Base-by-base conservation (phyloP, 371 early-diverging fungal species). In the Umbelopsis sp. region DNA sequence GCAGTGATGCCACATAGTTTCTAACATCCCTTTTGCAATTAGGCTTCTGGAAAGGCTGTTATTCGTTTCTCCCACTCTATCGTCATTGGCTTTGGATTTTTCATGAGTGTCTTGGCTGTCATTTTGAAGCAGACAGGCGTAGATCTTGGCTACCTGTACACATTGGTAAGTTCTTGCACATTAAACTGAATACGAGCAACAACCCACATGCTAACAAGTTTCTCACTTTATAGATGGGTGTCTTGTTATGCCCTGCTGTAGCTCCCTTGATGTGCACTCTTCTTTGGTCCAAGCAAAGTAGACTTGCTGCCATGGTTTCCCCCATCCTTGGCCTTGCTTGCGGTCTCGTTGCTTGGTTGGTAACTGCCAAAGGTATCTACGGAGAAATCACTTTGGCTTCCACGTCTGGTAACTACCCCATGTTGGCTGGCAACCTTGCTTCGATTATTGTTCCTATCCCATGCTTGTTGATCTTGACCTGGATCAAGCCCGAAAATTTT, bases 361-460 rank as follows among this genome's bases (percentile, higher is more conserved):
- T 78, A 10, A 82, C 84, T 2, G 87, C 89, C 0, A 71, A 86
- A 46, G 62, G 74, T 1, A 74, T 85, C 52, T 84, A 82, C 63
- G 89, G 88, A 11, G 82, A 76, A 22, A 77, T 91, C 66, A 86
- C 81, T 4, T 67, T 91, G 3, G 76, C 74, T 3, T 76, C 83
- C 3, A 87, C 91, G 1, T 82, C 85, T 41, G 82, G 80, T 25
- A 88, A 91, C 65, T 81, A 85, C 38, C 91, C 91, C 10, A 89
- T 91, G 89, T 82, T 91, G 76, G 85, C 91, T 6, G 91, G 91
- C 20, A 91, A 91, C 68, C 62, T 90, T 7, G 80, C 78, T 4
- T 80, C 83, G 0, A 72, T 85, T 4, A 50, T 79, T 18, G 74
- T 77, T 9, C 77, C 79, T 6, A 25, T 73, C 1, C 44, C 74